A percentile compares a stretch with the other conserved stretches of the same genome.
Evolutionary conservation across 768 basidiomycete species (phyloP).

Genomic region (Candolleomyces eurysporus): DNA sequence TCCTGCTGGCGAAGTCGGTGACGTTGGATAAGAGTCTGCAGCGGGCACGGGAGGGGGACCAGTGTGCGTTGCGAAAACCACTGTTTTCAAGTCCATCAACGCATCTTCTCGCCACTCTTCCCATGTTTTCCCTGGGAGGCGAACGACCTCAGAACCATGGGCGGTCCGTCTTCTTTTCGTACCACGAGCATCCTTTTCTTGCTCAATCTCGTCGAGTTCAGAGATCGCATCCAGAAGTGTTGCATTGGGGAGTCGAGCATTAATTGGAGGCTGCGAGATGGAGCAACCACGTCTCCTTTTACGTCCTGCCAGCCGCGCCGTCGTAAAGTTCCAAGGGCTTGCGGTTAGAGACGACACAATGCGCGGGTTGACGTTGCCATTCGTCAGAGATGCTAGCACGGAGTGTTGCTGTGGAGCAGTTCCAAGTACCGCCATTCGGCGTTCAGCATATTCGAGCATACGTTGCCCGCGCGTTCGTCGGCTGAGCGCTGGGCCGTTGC

Average conservation of each 20-base stretch:
- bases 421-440: conserved; percentile 50
- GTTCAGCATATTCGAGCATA: conserved; percentile 62
- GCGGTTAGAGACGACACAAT: conserved; percentile 3
- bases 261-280: conserved; percentile 30
- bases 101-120: conserved; percentile 37
- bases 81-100: conserved; percentile 44
- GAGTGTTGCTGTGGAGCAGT: neutral
- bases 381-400: neutral
- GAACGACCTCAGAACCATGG: neutral
- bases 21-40: conserved; percentile 1
- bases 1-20: neutral
- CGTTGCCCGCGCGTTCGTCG: conserved; percentile 65
- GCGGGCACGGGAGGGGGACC: neutral
- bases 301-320: conserved; percentile 36
- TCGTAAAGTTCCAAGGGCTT: conserved; percentile 12
- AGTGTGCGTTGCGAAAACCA: conserved; percentile 36
- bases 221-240: conserved; percentile 38
- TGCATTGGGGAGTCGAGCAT: conserved; percentile 34
- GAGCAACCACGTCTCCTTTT: conserved; percentile 38
- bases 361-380: conserved; percentile 1
- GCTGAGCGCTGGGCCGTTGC: conserved; percentile 49
- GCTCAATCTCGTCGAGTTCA: conserved; percentile 34
- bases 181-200: conserved; percentile 19
- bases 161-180: conserved; percentile 8
- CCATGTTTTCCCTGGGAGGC: conserved; percentile 18